Percentiles rank a stretch among this genome's conserved stretches.
phyloP scores from a whole-genome alignment of 495 filamentous ascomycete genomes.

The Aspergillus haitiensis region DNA sequence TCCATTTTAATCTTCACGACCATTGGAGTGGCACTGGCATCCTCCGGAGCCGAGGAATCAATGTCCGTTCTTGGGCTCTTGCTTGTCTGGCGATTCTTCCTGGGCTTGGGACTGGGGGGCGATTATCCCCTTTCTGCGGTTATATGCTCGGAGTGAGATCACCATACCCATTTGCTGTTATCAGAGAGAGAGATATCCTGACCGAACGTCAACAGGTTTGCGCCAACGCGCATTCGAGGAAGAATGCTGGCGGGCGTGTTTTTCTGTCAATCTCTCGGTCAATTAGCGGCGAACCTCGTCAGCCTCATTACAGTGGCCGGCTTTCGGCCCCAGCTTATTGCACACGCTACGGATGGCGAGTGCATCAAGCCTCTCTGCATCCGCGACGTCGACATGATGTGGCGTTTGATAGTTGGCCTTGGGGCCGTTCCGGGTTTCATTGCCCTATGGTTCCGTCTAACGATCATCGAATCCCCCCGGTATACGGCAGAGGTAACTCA shows the following conservation, averaged over 20 bases:
- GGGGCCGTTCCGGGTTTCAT: slow-evolving; percentile 55
- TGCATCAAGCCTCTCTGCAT: slow-evolving; percentile 8
- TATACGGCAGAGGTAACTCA: slow-evolving; percentile 47
- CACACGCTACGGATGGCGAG: background rate
- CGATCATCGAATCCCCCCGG: slow-evolving; percentile 56
- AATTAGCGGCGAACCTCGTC: slow-evolving; percentile 48
- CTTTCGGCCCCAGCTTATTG: slow-evolving; percentile 11
- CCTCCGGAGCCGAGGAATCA: slow-evolving; percentile 30
- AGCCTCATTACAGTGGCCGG: slow-evolving; percentile 19
- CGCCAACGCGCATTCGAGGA: slow-evolving; percentile 49
- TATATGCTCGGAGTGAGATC: slow-evolving; percentile 52
- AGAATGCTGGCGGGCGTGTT: slow-evolving; percentile 61
- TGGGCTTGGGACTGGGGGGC: slow-evolving; percentile 44
- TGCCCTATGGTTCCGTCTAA: slow-evolving; percentile 52
- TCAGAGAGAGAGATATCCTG: background rate
- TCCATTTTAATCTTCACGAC: slow-evolving; percentile 50
- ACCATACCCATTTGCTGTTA: background rate
- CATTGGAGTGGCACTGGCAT: slow-evolving; percentile 39
- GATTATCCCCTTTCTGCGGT: slow-evolving; percentile 52
- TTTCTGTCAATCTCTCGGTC: slow-evolving; percentile 56
- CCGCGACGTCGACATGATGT: slow-evolving; percentile 32
- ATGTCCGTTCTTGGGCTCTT: slow-evolving; percentile 53
- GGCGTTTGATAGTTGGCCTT: slow-evolving; percentile 53
- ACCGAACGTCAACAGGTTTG: slow-evolving; percentile 23
- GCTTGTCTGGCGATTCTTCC: slow-evolving; percentile 48